These are phyloP conservation scores for Mycena belliarum DNA, from an alignment of 768 basidiomycete species.

Conservation along the genomic window DNA sequence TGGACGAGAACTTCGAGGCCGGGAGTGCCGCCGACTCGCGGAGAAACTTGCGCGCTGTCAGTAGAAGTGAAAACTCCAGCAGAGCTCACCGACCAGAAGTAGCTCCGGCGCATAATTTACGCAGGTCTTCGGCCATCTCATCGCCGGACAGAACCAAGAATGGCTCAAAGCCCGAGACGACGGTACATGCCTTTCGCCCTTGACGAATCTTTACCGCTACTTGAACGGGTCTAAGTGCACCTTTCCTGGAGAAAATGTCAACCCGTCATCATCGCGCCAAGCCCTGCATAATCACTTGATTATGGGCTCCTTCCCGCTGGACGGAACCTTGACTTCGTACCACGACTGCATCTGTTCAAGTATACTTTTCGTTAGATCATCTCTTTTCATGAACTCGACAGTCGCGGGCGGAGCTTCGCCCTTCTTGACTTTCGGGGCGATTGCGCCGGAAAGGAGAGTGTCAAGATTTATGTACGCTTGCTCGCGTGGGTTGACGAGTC, in stretches of 20 bases:
- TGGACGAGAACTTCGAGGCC: conserved; percentile 80
- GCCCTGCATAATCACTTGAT: conserved; percentile 46
- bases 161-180: conserved; percentile 79
- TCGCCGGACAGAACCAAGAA: conserved; percentile 67
- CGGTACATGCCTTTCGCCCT: conserved; percentile 74
- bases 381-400: conserved; percentile 15
- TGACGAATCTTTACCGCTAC: conserved; percentile 74
- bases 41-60: conserved; percentile 48
- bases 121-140: conserved; percentile 76
- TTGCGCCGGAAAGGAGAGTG: conserved; percentile 23
- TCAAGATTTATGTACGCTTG: conserved; percentile 12
- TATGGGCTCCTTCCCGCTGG: conserved; percentile 49
- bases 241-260: conserved; percentile 58
- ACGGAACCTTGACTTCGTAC: conserved; percentile 59
- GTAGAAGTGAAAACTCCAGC: not conserved
- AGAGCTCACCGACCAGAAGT: conserved; percentile 68
- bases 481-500: conserved; percentile 54
- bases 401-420: conserved; percentile 4
- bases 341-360: conserved; percentile 73
- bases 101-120: conserved; percentile 74
- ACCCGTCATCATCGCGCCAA: not conserved
- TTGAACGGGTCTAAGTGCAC: conserved; percentile 66
- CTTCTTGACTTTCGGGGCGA: conserved; percentile 39
- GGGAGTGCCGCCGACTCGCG: conserved; percentile 55
- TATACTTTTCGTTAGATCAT: conserved; percentile 28